Evolutionary conservation across 441 rosid species (phyloP).

Genomic region (Pelargonium australe): DNA sequence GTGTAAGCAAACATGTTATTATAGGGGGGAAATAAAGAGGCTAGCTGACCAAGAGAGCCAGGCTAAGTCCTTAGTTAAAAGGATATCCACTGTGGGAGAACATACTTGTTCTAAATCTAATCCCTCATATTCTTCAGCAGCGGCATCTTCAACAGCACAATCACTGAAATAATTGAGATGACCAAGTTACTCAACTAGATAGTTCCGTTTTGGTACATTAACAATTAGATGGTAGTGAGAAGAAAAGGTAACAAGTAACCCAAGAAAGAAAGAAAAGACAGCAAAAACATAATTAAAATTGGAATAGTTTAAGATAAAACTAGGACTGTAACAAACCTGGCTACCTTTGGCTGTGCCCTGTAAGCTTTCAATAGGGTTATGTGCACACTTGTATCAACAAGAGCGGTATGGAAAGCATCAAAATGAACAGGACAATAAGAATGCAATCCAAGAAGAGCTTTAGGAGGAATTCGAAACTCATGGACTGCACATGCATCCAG

Average conservation of each 20-base stretch:
- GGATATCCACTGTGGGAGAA: slow-evolving; percentile 11
- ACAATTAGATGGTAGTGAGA: neutral
- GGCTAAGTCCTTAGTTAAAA: slow-evolving; percentile 3
- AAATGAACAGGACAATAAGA: slow-evolving; percentile 91
- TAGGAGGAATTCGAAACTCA: slow-evolving; percentile 84
- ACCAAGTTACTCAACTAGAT: slow-evolving; percentile 16
- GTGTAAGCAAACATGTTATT: neutral
- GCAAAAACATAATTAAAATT: neutral
- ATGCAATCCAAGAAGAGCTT: slow-evolving; percentile 88
- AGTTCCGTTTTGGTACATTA: slow-evolving; percentile 7
- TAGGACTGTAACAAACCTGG: slow-evolving; percentile 51
- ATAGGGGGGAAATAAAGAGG: neutral
- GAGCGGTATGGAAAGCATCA: slow-evolving; percentile 73
- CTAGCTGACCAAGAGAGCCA: neutral
- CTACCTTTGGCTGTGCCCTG: slow-evolving; percentile 31
- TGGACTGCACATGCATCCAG: slow-evolving; percentile 59
- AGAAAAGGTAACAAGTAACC: neutral
- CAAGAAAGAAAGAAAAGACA: too few species aligned
- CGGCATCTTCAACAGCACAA: slow-evolving; percentile 26
- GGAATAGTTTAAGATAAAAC: slow-evolving; percentile 5
- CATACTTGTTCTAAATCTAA: slow-evolving; percentile 49
- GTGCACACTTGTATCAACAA: slow-evolving; percentile 80
- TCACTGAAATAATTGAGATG: slow-evolving; percentile 41
- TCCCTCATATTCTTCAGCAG: slow-evolving; percentile 32
- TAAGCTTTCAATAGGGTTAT: slow-evolving; percentile 45